Evolutionary conservation across 2,329 filamentous ascomycete genomes (phyloP).

Genomic region (Nannizziopsis barbatae): DNA sequence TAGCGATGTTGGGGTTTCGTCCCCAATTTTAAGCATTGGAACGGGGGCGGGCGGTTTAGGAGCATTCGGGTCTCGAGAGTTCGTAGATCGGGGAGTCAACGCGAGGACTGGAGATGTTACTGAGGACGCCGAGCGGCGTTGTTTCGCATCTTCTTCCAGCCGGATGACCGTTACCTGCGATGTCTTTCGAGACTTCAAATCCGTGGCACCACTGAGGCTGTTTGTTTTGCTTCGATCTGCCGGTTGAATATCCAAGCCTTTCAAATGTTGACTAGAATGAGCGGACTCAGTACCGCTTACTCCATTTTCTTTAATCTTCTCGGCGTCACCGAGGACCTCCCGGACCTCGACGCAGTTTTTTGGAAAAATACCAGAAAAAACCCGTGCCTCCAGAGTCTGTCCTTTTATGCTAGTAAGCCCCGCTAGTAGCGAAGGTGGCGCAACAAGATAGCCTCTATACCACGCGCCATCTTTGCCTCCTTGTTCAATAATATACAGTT

Average conservation of each 20-base stretch:
- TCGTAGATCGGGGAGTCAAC: conserved; percentile 26
- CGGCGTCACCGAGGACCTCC: conserved; percentile 72
- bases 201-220: conserved; percentile 18
- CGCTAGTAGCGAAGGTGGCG: conserved; percentile 82
- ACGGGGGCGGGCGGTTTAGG: conserved; percentile 77
- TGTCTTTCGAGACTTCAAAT: conserved; percentile 29
- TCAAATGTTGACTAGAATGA: conserved; percentile 21
- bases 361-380: conserved; percentile 98
- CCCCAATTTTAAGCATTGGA: conserved; percentile 93
- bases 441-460: conserved; percentile 91
- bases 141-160: conserved; percentile 25
- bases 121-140: conserved; percentile 24
- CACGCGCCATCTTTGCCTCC: conserved; percentile 74
- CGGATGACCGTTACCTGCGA: conserved; percentile 32
- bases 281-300: conserved; percentile 28
- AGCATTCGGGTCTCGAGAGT: conserved; percentile 50
- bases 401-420: conserved; percentile 84
- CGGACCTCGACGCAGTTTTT: conserved; percentile 88
- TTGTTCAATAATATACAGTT: conserved; percentile 97
- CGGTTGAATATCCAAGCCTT: conserved; percentile 12
- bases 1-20: conserved; percentile 82
- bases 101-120: conserved; percentile 25
- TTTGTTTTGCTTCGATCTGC: conserved; percentile 18
- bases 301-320: conserved; percentile 25
- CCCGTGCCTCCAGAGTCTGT: conserved; percentile 84